Percentiles rank a stretch among this genome's conserved stretches.
Conservation (phyloP, 352 stramenopile species). For the Globisporangium heterothallicum region DNA sequence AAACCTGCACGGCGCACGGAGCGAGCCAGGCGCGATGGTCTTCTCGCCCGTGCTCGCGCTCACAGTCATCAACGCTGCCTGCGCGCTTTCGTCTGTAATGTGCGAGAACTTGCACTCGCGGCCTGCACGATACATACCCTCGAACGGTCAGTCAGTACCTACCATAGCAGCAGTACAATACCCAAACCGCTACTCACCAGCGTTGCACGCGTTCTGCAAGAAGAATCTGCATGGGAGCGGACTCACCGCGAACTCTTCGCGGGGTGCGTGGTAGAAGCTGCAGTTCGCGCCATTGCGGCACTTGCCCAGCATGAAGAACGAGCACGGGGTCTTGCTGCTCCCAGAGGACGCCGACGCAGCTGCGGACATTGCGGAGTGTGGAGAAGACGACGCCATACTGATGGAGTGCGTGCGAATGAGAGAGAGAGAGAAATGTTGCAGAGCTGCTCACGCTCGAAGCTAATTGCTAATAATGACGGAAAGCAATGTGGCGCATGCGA, state of each 20-base stretch:
- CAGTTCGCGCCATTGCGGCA: constrained; percentile 62
- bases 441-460: no score
- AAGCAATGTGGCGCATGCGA: neutral
- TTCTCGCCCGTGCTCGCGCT: constrained; percentile 43
- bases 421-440: no score
- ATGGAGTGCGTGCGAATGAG: no score
- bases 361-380: neutral
- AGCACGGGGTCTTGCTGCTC: constrained; percentile 33
- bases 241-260: constrained; percentile 30
- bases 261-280: constrained; percentile 55
- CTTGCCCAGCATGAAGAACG: constrained; percentile 64
- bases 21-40: constrained; percentile 32
- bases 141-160: no score
- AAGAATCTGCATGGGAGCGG: constrained; percentile 69
- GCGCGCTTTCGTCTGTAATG: constrained; percentile 16
- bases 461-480: no score
- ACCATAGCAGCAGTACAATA: neutral
- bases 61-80: constrained; percentile 19
- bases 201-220: constrained; percentile 54
- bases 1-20: constrained; percentile 62
- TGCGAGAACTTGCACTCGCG: constrained; percentile 69
- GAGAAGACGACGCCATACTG: neutral
- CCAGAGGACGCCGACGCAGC: constrained; percentile 5
- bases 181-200: constrained; percentile 15
- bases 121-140: constrained; percentile 14